Evolutionary conservation across 176 grass and related monocot species (phyloP).

Genomic region (Musa itinerans): DNA sequence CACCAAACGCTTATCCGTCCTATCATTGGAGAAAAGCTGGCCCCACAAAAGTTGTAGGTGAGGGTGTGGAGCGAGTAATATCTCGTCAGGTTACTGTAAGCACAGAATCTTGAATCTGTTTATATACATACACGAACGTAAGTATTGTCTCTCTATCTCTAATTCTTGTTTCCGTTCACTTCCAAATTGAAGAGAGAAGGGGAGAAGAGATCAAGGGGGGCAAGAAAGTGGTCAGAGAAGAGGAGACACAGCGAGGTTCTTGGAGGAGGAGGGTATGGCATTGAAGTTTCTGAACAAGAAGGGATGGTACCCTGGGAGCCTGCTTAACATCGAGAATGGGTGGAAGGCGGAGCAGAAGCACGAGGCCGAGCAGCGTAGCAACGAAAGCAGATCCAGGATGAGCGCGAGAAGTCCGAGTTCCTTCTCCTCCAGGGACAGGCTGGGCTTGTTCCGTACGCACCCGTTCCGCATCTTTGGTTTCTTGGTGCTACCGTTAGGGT

Average conservation of each 20-base stretch:
- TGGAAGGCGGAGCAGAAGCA: constrained; percentile 99
- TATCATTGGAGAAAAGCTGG: no score
- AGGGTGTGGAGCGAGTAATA: no score
- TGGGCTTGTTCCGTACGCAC: constrained; percentile 64
- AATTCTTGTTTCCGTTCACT: no score
- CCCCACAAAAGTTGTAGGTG: no score
- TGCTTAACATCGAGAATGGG: constrained; percentile 84
- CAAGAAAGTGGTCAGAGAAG: no score
- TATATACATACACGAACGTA: no score
- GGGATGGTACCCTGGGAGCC: constrained; percentile 94
- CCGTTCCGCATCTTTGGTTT: background rate
- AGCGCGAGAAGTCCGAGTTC: constrained; percentile 79
- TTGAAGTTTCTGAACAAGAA: constrained; percentile 99
- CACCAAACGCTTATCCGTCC: no score
- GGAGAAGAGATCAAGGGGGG: background rate
- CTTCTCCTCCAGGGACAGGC: constrained; percentile 77
- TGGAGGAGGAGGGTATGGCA: constrained; percentile 35
- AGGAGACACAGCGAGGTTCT: no score
- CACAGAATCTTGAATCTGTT: no score
- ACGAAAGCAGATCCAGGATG: constrained; percentile 92
- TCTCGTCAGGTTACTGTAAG: no score
- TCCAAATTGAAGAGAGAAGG: no score
- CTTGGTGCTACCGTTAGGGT: constrained; percentile 25
- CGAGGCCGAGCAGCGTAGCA: constrained; percentile 68
- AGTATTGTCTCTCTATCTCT: no score